A percentile compares a stretch with the other conserved stretches of the same genome.
These are phyloP conservation scores for Volvox reticuliferus DNA, from an alignment of 139 green algal species.

Conservation along the genomic window DNA sequence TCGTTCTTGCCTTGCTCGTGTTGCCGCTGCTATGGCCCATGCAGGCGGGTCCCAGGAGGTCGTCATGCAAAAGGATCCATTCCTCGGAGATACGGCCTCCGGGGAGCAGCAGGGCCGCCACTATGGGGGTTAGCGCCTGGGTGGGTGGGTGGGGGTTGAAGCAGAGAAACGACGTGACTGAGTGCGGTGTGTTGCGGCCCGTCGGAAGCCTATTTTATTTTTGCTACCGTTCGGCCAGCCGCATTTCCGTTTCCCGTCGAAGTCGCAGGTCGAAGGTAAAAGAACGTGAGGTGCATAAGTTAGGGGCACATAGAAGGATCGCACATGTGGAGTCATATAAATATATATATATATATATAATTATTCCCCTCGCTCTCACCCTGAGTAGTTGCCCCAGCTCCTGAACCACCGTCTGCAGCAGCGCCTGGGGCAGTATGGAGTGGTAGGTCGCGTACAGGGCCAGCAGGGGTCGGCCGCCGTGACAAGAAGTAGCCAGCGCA, in stretches of 20 bases:
- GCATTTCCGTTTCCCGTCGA: too few species aligned
- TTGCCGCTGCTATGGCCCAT: background rate
- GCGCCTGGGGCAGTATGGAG: slow-evolving; percentile 28
- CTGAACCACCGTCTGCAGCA: slow-evolving; percentile 45
- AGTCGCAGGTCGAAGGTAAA: too few species aligned
- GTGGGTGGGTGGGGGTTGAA: too few species aligned
- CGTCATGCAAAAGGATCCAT: slow-evolving; percentile 16
- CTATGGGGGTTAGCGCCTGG: slow-evolving; percentile 5
- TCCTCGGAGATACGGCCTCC: background rate
- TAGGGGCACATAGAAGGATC: too few species aligned
- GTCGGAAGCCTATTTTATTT: too few species aligned
- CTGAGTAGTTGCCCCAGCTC: slow-evolving; percentile 45
- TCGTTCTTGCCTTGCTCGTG: background rate
- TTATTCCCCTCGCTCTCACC: background rate
- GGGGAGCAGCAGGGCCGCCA: slow-evolving; percentile 13
- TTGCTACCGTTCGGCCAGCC: too few species aligned
- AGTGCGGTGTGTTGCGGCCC: too few species aligned
- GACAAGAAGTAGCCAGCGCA: slow-evolving; percentile 14
- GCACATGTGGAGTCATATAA: background rate
- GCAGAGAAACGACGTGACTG: background rate
- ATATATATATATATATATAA: background rate
- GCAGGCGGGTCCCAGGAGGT: background rate
- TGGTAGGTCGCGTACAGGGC: slow-evolving; percentile 47
- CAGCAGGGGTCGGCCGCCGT: slow-evolving; percentile 28
- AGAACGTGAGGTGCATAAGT: too few species aligned